Evolutionary conservation across 768 basidiomycete genomes (phyloP).

Genomic region (Russula compacta): DNA sequence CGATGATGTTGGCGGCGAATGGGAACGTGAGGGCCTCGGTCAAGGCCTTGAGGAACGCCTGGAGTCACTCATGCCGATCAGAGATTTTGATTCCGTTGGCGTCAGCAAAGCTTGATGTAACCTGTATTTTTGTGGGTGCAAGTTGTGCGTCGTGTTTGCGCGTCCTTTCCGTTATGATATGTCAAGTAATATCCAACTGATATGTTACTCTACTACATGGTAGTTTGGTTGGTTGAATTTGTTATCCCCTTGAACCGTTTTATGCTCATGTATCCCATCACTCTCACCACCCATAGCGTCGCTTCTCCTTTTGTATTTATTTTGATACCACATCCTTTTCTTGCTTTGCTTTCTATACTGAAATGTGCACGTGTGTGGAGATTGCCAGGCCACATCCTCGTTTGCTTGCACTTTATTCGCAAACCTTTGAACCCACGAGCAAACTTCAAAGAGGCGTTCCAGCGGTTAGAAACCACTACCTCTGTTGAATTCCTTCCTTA

Average conservation of each 20-base stretch:
- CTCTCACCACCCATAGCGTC: neutral
- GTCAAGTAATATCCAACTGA: slow-evolving; percentile 5
- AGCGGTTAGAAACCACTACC: no score
- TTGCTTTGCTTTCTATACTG: neutral
- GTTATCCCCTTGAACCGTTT: neutral
- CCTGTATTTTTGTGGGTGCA: neutral
- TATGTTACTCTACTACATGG: slow-evolving; percentile 7
- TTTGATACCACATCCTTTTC: slow-evolving; percentile 5
- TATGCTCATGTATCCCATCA: slow-evolving; percentile 4
- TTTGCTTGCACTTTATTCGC: no score
- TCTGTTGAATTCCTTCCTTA: no score
- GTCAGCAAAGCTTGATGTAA: slow-evolving; percentile 14
- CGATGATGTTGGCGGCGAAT: slow-evolving; percentile 73
- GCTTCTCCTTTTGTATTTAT: neutral
- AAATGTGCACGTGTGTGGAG: neutral
- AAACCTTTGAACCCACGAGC: no score
- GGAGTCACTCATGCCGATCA: slow-evolving; percentile 40
- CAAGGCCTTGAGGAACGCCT: slow-evolving; percentile 75
- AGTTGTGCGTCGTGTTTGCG: neutral
- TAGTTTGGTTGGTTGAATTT: slow-evolving; percentile 1
- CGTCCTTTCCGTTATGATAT: neutral
- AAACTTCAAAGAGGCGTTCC: no score
- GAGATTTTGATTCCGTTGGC: slow-evolving; percentile 9
- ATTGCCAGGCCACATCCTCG: neutral
- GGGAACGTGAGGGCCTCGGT: slow-evolving; percentile 80